Percentiles rank a stretch among this genome's conserved stretches.
phyloP scores from a whole-genome alignment of 257 asterid species.

The Solanum paucissectum region DNA sequence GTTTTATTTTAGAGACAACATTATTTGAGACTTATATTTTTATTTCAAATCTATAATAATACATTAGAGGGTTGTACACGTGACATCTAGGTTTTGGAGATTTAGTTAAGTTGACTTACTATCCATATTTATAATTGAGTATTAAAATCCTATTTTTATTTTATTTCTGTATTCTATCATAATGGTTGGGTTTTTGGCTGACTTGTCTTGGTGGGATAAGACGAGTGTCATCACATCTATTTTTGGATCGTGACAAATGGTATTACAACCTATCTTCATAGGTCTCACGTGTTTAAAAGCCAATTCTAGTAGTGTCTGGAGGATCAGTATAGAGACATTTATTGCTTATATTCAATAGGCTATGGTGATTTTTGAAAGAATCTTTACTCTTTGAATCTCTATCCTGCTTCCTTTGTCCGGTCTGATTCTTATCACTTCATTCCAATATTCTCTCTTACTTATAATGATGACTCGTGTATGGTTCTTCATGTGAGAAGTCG shows the following conservation, averaged over 20 bases:
- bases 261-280: no score
- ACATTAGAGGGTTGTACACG: no score
- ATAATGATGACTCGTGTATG: not conserved
- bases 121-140: no score
- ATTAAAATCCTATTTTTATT: not conserved
- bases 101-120: not conserved
- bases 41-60: no score
- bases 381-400: not conserved
- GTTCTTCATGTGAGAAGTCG: not conserved
- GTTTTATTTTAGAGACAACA: no score
- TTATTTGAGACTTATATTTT: no score
- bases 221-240: not conserved
- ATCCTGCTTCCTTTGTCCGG: not conserved
- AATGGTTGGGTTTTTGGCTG: not conserved
- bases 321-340: not conserved
- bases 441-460: not conserved
- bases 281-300: not conserved
- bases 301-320: not conserved
- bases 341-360: not conserved
- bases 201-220: not conserved
- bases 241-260: not conserved
- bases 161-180: not conserved
- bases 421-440: no score
- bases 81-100: no score
- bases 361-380: not conserved